Base-by-base conservation (phyloP, 352 stramenopile genomes). In the Globisporangium spinosum region DNA sequence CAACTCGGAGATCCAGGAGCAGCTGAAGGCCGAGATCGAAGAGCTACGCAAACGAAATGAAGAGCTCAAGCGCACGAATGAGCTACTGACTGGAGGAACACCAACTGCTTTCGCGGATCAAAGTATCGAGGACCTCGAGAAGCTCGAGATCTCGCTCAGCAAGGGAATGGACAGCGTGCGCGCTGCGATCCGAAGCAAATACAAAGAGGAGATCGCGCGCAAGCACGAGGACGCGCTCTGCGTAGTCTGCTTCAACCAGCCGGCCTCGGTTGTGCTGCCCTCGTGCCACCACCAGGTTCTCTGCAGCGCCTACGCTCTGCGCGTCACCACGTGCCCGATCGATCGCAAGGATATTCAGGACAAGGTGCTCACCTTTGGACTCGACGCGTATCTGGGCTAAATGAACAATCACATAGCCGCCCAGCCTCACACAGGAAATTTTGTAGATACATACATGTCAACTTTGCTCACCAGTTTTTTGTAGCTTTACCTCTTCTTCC, bases 281-380 rank as follows among this genome's bases (percentile, higher is more conserved):
- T 82, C 85, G 0, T 93, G 85, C 34, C 77, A 72, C 6, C 85
- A 93, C 61, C 74, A 83, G 25, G 78, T 89, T 38, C 75, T 93
- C 20, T 93, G 85, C 49, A 77, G 70, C 22, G 62, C 60, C 15
- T 93, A 83, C 29, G 75, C 82, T 0, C 17, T 93, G 23, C 78
- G 79, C 25, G 69, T 91, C 32, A 72, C 69, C 20, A 70, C 60
- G 27, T 93, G 85, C 55, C 83, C 85, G 3, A 74, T 93, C 40
- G 85, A 93, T 27, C 78, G 85, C 40, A 65, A 73, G 62, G 64
- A 66, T 9, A 91, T 93, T 56, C 51, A 77, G 17, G 79, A 90
- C 73, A 89, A 88, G 60, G 74, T 89, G 56, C 70, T 91, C 17
- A 87, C 82, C n/a, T 88, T 85, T 56, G 83, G 85, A 12, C 70